Evolutionary conservation across 352 stramenopile species (phyloP), one percentile per base, ranked within the genome.

Genomic region (Globisporangium canariense): DNA sequence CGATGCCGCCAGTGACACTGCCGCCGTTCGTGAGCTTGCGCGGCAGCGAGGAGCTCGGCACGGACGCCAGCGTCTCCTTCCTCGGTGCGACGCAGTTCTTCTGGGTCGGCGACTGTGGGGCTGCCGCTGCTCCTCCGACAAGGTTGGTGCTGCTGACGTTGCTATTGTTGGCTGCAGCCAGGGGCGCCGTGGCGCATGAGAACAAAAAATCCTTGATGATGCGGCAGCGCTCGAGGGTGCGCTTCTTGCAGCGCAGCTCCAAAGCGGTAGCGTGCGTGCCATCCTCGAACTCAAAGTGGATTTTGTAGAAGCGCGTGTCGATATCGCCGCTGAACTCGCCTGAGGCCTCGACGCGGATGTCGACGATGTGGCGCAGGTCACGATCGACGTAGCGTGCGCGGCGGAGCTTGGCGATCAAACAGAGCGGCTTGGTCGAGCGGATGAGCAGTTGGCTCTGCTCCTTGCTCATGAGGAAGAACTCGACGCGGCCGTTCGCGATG

Each of bases 201-300:
- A 71, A 50, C 14, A 81, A 54, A 40, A 89, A 90, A 16, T 78
- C 70, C 60, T 88, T 86, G 59, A 91, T 87, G 5, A 74, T 64
- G 2, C 70, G 71, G 66, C 79, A 91, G 18, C 79, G 74, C 52
- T 73, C 62, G 41, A 86, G 62, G 1, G 78, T 79, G 65, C 84
- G 82, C 47, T 74, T 71, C 76, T 88, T 89, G 70, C 70, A 88
- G 18, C 81, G 78, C 16, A 68, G 70, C 50, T 91, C 81, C 34
- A 91, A 69, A 10, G 73, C 77, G 46, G 74, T 76, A 3, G 79
- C 71, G 57, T 88, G 73, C 4, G 67, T 68, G 18, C 77, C 79
- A 51, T 91, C 78, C 58, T 85, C 70, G 63, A 91, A 91, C 47
- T 91, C 81, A 60, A 91, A 89, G 60, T 88, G 75, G 18, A 91